Percentiles rank a stretch among this genome's conserved stretches.
Conservation (phyloP, 495 filamentous ascomycete genomes). For the Geopyxis carbonaria region DNA sequence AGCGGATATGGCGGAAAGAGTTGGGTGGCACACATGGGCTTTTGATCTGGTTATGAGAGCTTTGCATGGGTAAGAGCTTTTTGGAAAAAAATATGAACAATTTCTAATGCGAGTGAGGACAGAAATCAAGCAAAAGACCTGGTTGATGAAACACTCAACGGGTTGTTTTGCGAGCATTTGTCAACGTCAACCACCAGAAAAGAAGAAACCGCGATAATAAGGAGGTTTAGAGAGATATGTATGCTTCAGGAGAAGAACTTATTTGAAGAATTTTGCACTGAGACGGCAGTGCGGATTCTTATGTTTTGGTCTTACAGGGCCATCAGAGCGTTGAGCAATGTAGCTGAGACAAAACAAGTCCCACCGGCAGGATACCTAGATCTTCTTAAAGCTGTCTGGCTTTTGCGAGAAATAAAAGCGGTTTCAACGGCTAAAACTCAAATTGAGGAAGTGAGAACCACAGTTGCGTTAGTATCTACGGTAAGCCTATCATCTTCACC, state of each 20-base stretch:
- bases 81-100: no score
- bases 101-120: background rate
- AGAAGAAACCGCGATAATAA: background rate
- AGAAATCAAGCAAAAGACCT: slow-evolving; percentile 1
- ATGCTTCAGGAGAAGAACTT: background rate
- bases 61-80: background rate
- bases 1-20: no score
- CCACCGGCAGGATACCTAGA: slow-evolving; percentile 1
- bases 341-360: slow-evolving; percentile 2
- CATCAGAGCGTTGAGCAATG: background rate
- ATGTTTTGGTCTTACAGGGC: slow-evolving; percentile 7
- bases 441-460: background rate
- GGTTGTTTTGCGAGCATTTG: slow-evolving; percentile 4
- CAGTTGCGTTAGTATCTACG: slow-evolving; percentile 3
- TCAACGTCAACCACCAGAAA: no score
- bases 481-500: background rate
- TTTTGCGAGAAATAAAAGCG: background rate
- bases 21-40: slow-evolving; percentile 4
- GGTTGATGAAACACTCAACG: background rate
- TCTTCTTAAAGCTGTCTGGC: slow-evolving; percentile 6
- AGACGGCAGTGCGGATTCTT: background rate
- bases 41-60: slow-evolving; percentile 3
- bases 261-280: background rate
- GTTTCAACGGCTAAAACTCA: background rate
- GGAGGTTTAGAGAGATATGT: background rate